Evolutionary conservation across 1,139 yeast species (phyloP).

Genomic region (Candida smagusa): DNA sequence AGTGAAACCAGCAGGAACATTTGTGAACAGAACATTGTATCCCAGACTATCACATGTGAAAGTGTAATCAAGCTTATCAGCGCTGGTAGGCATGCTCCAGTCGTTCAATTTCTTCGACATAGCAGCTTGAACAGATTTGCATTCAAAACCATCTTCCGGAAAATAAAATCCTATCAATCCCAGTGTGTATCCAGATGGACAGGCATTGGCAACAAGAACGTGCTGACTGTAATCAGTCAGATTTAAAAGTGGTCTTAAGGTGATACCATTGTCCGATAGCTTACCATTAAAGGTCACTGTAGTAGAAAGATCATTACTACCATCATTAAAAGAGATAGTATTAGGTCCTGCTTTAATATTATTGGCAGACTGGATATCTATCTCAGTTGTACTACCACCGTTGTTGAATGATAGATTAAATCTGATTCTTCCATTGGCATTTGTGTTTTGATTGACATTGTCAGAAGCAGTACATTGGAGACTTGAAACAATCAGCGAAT

Average conservation of each 20-base stretch:
- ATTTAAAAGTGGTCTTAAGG: background rate
- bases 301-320: slow-evolving; percentile 18
- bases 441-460: slow-evolving; percentile 11
- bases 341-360: slow-evolving; percentile 23
- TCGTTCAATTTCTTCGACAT: slow-evolving; percentile 18
- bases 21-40: slow-evolving; percentile 12
- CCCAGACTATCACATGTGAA: slow-evolving; percentile 13
- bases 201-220: slow-evolving; percentile 19
- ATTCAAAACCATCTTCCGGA: slow-evolving; percentile 14
- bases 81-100: slow-evolving; percentile 16
- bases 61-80: slow-evolving; percentile 6
- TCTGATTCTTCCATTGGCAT: slow-evolving; percentile 21
- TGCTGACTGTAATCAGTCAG: slow-evolving; percentile 17
- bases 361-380: slow-evolving; percentile 20
- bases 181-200: slow-evolving; percentile 20
- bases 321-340: slow-evolving; percentile 27
- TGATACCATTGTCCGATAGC: background rate
- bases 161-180: slow-evolving; percentile 22
- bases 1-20: slow-evolving; percentile 28
- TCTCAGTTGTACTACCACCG: slow-evolving; percentile 20
- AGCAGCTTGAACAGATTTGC: slow-evolving; percentile 16
- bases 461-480: slow-evolving; percentile 22
- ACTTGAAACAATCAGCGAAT: slow-evolving; percentile 1
- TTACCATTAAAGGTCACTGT: slow-evolving; percentile 12
- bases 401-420: slow-evolving; percentile 28